Evolutionary conservation across 169 alveolate species (phyloP).

Genomic region (Plasmodium vinckei): DNA sequence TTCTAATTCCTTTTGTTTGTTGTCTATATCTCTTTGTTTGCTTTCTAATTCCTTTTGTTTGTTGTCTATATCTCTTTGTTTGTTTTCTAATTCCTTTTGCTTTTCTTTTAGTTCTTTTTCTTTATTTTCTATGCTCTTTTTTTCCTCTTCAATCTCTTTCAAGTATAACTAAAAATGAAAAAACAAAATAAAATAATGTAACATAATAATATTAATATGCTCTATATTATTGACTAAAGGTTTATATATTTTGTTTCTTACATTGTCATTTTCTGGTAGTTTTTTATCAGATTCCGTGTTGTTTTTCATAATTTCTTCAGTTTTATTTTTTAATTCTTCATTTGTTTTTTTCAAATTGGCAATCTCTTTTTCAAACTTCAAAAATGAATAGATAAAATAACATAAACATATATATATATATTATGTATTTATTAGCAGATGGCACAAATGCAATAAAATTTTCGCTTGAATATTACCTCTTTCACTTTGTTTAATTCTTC

Average conservation of each 20-base stretch:
- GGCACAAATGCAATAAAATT: background rate
- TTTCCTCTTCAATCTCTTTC: constrained; percentile 33
- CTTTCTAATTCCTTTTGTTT: constrained; percentile 15
- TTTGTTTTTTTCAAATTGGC: constrained; percentile 59
- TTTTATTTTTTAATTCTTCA: constrained; percentile 37
- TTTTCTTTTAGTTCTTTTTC: constrained; percentile 16
- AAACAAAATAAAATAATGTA: constrained; percentile 17
- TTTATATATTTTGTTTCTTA: constrained; percentile 5
- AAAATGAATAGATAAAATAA: background rate
- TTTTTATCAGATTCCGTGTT: constrained; percentile 7
- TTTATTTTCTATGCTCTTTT: constrained; percentile 20
- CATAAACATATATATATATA: background rate
- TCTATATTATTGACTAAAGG: background rate
- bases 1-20: background rate
- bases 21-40: background rate
- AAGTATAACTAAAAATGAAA: constrained; percentile 41
- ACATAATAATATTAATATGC: background rate
- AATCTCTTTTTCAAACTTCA: constrained; percentile 60
- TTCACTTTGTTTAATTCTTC: constrained; percentile 39
- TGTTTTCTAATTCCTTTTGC: background rate
- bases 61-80: constrained; percentile 20
- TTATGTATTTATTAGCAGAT: background rate
- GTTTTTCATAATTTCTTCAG: constrained; percentile 22
- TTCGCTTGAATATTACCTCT: constrained; percentile 10
- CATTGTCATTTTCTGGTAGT: constrained; percentile 54